Conservation (phyloP, 176 grass and related monocot species). For the Triticum aestivum region DNA sequence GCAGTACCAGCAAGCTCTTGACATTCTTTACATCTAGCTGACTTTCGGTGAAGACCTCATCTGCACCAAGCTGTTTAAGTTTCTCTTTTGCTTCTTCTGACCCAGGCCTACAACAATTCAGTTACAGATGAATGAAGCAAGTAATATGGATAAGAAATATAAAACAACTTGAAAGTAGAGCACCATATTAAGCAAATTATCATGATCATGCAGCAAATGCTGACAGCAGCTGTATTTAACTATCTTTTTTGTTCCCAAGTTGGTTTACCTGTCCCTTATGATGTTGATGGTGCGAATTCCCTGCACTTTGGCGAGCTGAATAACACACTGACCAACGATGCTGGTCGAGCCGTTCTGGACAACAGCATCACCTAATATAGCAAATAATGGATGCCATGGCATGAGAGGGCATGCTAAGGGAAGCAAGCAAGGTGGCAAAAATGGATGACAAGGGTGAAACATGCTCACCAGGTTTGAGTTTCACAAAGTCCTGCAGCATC, state of each 20-base stretch:
- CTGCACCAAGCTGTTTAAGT: constrained; percentile 82
- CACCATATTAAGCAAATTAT: background rate
- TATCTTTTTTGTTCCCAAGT: background rate
- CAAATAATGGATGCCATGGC: constrained; percentile 18
- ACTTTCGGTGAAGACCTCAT: constrained; percentile 70
- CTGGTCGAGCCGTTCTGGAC: constrained; percentile 90
- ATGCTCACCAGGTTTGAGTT: constrained; percentile 60
- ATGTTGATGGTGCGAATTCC: constrained; percentile 80
- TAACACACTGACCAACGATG: constrained; percentile 85
- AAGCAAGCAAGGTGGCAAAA: background rate
- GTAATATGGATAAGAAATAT: background rate
- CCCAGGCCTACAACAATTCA: constrained; percentile 48
- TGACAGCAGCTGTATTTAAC: background rate
- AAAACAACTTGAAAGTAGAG: background rate
- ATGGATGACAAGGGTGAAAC: background rate
- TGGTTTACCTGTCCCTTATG: constrained; percentile 74
- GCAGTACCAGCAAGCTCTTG: constrained; percentile 71
- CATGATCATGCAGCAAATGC: background rate
- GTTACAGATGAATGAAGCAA: background rate
- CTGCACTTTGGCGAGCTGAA: constrained; percentile 71
- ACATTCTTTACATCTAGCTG: constrained; percentile 80
- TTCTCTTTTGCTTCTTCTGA: constrained; percentile 72
- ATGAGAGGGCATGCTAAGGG: background rate
- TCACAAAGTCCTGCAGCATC: constrained; percentile 78
- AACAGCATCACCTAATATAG: constrained; percentile 61